Base-by-base conservation (phyloP, 2,329 filamentous ascomycete species). In the Sporothrix globosa region DNA sequence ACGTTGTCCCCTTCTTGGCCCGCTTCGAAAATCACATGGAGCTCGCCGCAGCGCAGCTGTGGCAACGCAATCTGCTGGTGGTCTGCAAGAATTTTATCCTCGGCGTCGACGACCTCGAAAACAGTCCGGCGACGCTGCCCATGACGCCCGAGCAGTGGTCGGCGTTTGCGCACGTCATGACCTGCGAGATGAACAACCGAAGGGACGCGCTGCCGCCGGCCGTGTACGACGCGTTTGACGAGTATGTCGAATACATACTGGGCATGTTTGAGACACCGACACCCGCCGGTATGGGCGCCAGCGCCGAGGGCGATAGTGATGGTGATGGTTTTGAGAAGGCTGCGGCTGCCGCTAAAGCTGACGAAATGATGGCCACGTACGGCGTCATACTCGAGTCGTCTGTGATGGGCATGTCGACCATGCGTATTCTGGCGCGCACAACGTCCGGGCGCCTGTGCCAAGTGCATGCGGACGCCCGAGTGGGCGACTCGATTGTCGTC, bases 91-190 rank as follows among this genome's bases (percentile, higher is more conserved):
- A 52, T 10, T 67, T 67, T 27, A 13, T 67, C 7, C 30, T 66
- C 17, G 61, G 44, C 44, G 44, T 50, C 5, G 34, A 34, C 61
- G 21, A 48, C 44, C 44, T 66, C 48, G 30, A 34, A 34, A 34
- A 54, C 10, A 41, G 30, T 11, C 50, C 46, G 27, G 19, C 63
- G 3, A 9, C 17, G 9, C 19, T 50, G 63, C 46, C 48, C 30
- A 67, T 67, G 63, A 53, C 63, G 17, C 24, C 61, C 19, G 61
- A 50, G 14, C 61, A 66, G 61, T 66, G 61, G 61, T 27, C 39
- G 10, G 17, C 19, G 4, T 52, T 66, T 52, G 61, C 61, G 5
- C 46, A 27, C 19, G 19, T 52, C 19, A 66, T 66, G 61, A 66
- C 61, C 14, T 52, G 61, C 27, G 61, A 66, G 46, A 46, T 52